Base-by-base conservation (phyloP, 2,329 filamentous ascomycete species). In the Ophiostoma pallidulum region DNA sequence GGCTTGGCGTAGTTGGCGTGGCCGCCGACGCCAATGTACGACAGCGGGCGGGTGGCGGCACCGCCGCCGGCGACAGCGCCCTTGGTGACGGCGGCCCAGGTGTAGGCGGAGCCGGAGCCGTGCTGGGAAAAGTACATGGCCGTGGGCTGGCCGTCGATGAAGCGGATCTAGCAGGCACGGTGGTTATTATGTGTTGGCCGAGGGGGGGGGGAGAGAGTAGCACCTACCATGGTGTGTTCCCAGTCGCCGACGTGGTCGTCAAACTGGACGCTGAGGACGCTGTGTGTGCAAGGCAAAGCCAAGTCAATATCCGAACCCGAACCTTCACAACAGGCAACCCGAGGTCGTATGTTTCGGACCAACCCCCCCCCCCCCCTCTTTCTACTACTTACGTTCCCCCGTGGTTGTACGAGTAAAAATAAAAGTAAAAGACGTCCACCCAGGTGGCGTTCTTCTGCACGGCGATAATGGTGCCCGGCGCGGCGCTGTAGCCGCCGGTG, bases 221-320 rank as follows among this genome's bases (percentile, higher is more conserved):
- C 14, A 47, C 44, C 3, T 22, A 57, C 56, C 53, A 59, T 56
- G 10, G 44, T 49, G 36, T 59, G 57, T 36, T 59, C 57, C 57
- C 56, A 59, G 44, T 59, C 57, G 12, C 57, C 57, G 8, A 58
- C 54, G 36, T 58, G 56, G 36, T 58, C 50, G 38, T 53, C 54
- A 38, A 59, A 59, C 19, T 52, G 39, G 37, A 56, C 51, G 9
- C 40, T 54, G 9, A 58, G 26, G 19, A 59, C 50, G 8, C 52
- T 58, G n/a, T 5, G 9, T 9, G 7, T 22, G 13, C 3, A 26
- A 36, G 13, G 9, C 8, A n/a, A n/a, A n/a, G n/a, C n/a, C n/a
- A n/a, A n/a, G n/a, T n/a, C n/a, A n/a, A n/a, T n/a, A n/a, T n/a
- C n/a, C n/a, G n/a, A n/a, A n/a, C n/a, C n/a, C n/a, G n/a, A n/a